Percentiles rank a stretch among this genome's conserved stretches.
These are phyloP conservation scores for Trypanosoma mega DNA, from an alignment of 208 protist genomes.

Conservation along the genomic window DNA sequence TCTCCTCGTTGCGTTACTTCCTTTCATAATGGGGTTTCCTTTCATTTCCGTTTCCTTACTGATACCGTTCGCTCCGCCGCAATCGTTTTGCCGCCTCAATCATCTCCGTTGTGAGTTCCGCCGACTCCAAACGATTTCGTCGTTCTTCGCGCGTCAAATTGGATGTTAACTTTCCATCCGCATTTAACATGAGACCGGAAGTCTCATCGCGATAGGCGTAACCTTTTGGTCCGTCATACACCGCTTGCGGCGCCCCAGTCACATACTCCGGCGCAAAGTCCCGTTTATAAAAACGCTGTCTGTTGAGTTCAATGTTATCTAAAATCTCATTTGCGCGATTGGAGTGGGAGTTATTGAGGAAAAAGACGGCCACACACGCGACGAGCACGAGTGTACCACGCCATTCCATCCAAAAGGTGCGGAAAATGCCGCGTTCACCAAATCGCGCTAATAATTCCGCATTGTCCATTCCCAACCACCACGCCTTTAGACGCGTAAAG, in stretches of 20 bases:
- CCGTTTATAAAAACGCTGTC: constrained; percentile 66
- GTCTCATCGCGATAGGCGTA: constrained; percentile 64
- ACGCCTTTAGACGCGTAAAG: constrained; percentile 67
- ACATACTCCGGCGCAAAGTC: constrained; percentile 79
- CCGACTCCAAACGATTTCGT: constrained; percentile 33
- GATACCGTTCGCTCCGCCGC: constrained; percentile 39
- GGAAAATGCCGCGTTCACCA: constrained; percentile 57
- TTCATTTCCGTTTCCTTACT: constrained; percentile 4
- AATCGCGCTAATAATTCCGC: constrained; percentile 60
- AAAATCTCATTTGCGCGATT: constrained; percentile 70
- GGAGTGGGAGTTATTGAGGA: constrained; percentile 50
- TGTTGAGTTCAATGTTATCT: constrained; percentile 88
- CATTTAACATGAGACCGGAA: constrained; percentile 69
- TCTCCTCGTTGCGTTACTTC: too few relatives aligned
- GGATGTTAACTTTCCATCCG: constrained; percentile 48
- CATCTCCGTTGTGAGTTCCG: constrained; percentile 63
- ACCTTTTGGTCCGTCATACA: constrained; percentile 72
- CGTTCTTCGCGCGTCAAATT: constrained; percentile 46
- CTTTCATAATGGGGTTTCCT: too few relatives aligned
- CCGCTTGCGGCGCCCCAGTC: constrained; percentile 39
- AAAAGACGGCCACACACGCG: constrained; percentile 38
- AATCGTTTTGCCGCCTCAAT: constrained; percentile 49
- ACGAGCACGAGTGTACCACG: constrained; percentile 48
- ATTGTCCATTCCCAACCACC: constrained; percentile 77
- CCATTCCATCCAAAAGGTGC: constrained; percentile 80